Evolutionary conservation across 371 early-diverging fungal genomes (phyloP), one percentile per base, ranked within the genome.

Genomic region (Mucor saturninus): DNA sequence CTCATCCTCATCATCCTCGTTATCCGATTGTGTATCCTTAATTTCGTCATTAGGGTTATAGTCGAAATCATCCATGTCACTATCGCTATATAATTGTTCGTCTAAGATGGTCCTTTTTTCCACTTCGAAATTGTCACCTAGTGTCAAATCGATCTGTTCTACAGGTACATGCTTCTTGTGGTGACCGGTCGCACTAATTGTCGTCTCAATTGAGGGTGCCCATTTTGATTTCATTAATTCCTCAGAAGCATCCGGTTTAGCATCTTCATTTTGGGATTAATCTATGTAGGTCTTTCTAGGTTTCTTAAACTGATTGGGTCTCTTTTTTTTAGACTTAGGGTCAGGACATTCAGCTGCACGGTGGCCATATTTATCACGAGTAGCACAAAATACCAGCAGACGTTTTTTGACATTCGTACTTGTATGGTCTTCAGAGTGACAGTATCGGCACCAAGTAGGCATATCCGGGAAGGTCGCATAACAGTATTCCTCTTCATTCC

Each of bases 391-490:
- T 39, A 40, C 54, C 2, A 21, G 54, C 54, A 4, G 5, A 4
- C 2, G 54, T 4, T 13, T 54, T 54, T 7, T 7, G 2, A 54
- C 54, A 54, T 10, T 21, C 39, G 39, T 39, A 54, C 29, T 54
- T 54, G 5, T 54, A 14, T 56, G 56, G 4, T 15, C 56, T 43
- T 40, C 45, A 30, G 10, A 42, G n/a, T 56, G 56, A 43, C 56
- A 56, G 31, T 43, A 56, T 30, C 56, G 8, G 14, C 56, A 56
- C 56, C 56, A 56, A 3, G 45, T 43, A 3, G 29, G 42, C 56
- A 56, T 56, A 30, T 56, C 37, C 3, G 42, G 30, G 15, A 21
- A 54, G 8, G 54, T 54, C 5, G 54, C 40, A 40, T 54, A 28
- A 35, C 31, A 52, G 14, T 32, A 30, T n/a, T 52, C 30, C 4